A percentile compares a stretch with the other conserved stretches of the same genome.
Conservation (phyloP, 495 filamentous ascomycete genomes). For the Talaromyces wortmannii region DNA sequence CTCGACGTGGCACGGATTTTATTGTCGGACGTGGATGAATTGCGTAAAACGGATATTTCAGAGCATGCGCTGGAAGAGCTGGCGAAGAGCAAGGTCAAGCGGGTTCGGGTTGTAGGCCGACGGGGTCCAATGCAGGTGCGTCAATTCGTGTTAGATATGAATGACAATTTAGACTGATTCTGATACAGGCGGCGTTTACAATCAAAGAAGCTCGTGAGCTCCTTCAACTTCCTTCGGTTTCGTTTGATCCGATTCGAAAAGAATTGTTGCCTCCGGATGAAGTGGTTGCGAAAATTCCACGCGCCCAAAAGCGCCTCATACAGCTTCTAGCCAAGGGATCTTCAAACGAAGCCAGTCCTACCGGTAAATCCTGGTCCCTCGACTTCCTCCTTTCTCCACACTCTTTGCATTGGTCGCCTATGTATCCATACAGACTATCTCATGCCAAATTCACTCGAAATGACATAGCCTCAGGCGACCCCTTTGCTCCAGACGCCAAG, state of each 20-base stretch:
- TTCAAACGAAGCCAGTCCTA: slow-evolving; percentile 28
- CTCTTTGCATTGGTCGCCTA: slow-evolving; percentile 49
- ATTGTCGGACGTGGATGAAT: slow-evolving; percentile 59
- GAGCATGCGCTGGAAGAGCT: slow-evolving; percentile 72
- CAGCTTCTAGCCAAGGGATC: slow-evolving; percentile 75
- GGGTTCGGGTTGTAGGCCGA: slow-evolving; percentile 78
- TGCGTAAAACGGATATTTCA: slow-evolving; percentile 82
- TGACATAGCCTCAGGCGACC: slow-evolving; percentile 35
- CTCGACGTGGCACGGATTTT: slow-evolving; percentile 89
- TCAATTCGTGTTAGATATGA: background rate
- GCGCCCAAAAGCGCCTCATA: slow-evolving; percentile 68
- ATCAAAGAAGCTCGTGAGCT: slow-evolving; percentile 90
- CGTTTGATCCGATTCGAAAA: slow-evolving; percentile 61
- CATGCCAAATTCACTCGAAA: slow-evolving; percentile 64
- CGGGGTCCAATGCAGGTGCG: slow-evolving; percentile 77
- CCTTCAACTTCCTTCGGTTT: slow-evolving; percentile 65
- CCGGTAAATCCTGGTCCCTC: slow-evolving; percentile 70
- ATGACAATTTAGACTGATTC: no score
- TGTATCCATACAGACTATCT: slow-evolving; percentile 39
- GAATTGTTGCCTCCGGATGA: slow-evolving; percentile 52
- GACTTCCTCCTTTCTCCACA: slow-evolving; percentile 74
- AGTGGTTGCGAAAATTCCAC: slow-evolving; percentile 55
- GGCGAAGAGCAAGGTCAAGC: slow-evolving; percentile 64
- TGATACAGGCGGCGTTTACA: slow-evolving; percentile 71
- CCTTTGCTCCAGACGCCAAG: slow-evolving; percentile 36